A percentile compares a stretch with the other conserved stretches of the same genome.
phyloP scores from a whole-genome alignment of 805 yeast genomes.

The Candida sphagnicola region DNA sequence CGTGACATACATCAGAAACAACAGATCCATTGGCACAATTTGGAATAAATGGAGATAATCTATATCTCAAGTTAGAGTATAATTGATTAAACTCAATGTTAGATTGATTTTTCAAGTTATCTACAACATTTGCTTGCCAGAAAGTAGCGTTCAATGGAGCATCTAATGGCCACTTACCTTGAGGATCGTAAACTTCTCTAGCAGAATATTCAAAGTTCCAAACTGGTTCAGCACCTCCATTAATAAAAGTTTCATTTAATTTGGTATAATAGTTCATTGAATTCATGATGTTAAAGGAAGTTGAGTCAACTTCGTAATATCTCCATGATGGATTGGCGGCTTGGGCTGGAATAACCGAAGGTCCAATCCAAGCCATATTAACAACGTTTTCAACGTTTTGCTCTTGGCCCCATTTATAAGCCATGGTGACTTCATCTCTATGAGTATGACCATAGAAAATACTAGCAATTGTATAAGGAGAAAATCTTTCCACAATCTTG shows the following conservation, averaged over 20 bases:
- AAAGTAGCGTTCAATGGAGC: conserved; percentile 65
- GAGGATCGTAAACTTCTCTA: conserved; percentile 51
- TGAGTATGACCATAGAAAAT: conserved; percentile 73
- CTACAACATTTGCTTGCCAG: conserved; percentile 54
- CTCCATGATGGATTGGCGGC: conserved; percentile 69
- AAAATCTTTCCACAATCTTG: conserved; percentile 60
- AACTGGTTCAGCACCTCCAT: conserved; percentile 51
- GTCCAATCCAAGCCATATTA: conserved; percentile 61
- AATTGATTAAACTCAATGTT: conserved; percentile 44
- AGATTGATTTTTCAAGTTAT: conserved; percentile 32
- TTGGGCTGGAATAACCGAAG: conserved; percentile 59
- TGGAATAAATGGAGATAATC: conserved; percentile 54
- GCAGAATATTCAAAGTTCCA: conserved; percentile 68
- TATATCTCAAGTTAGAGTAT: conserved; percentile 46
- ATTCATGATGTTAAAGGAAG: conserved; percentile 58
- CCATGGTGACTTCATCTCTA: conserved; percentile 59
- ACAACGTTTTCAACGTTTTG: conserved; percentile 43
- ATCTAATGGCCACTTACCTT: conserved; percentile 50
- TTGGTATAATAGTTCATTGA: conserved; percentile 56
- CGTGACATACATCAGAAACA: conserved; percentile 17
- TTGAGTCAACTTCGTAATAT: conserved; percentile 62
- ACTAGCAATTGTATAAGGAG: conserved; percentile 65
- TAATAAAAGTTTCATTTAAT: conserved; percentile 53
- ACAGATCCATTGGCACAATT: conserved; percentile 35
- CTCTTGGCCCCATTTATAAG: conserved; percentile 34